These are phyloP conservation scores for Zea luxurians DNA, from an alignment of 176 grass and related monocot species.

Conservation along the genomic window DNA sequence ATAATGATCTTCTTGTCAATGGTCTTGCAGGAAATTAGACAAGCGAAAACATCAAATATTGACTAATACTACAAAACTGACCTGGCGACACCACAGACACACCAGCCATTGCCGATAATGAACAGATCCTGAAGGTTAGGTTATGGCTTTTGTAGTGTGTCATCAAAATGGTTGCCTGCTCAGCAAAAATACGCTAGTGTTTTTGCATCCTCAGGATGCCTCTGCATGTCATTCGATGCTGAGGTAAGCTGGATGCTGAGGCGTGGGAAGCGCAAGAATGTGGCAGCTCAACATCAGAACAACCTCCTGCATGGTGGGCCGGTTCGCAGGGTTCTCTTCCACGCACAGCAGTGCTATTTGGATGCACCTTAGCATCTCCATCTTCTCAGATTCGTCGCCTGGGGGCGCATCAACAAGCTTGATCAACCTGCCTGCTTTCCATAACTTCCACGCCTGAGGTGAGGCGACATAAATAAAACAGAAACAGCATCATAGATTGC, in stretches of 20 bases:
- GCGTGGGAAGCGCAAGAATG: not conserved
- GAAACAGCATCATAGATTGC: no score
- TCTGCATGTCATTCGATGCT: not conserved
- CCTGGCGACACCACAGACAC: not conserved
- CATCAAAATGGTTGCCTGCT: not conserved
- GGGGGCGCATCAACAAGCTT: conserved; percentile 1
- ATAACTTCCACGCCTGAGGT: conserved; percentile 14
- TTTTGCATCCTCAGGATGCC: no score
- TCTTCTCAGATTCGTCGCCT: not conserved
- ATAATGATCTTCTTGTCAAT: not conserved
- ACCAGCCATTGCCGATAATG: not conserved
- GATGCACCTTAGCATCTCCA: conserved; percentile 31
- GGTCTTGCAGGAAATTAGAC: not conserved
- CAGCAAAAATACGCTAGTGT: no score
- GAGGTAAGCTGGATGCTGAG: conserved; percentile 31
- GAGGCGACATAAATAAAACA: not conserved
- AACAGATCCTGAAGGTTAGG: not conserved
- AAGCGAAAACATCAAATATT: not conserved
- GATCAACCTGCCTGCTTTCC: conserved; percentile 24
- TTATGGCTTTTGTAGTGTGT: no score
- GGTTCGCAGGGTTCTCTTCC: conserved; percentile 22
- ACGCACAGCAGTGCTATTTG: conserved; percentile 40
- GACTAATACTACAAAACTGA: not conserved
- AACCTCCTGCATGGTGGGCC: conserved; percentile 36
- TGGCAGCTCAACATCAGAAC: conserved; percentile 30